Conservation (phyloP, 2,329 filamentous ascomycete species). For the Ophiostoma fasciatum region DNA sequence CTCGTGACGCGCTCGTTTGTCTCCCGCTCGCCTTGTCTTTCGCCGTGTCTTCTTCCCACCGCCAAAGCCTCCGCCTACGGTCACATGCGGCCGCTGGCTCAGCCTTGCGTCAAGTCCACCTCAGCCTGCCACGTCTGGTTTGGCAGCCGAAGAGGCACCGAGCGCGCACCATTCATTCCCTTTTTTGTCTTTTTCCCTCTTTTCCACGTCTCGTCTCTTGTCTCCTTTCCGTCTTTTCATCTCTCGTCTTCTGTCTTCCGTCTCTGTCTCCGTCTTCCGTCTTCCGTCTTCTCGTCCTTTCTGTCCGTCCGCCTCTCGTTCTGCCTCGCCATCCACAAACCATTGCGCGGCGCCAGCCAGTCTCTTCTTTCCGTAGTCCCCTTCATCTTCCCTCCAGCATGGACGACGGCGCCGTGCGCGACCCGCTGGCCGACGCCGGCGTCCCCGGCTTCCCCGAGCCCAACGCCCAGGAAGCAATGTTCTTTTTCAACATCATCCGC, state of each 20-base stretch:
- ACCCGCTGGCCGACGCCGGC: not conserved
- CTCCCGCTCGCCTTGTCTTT: too few relatives aligned
- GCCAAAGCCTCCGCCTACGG: too few relatives aligned
- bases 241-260: not conserved
- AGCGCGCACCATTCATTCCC: not conserved
- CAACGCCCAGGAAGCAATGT: conserved; percentile 25
- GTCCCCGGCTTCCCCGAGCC: conserved; percentile 16
- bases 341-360: too few relatives aligned
- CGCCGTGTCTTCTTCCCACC: too few relatives aligned
- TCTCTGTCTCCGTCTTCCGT: not conserved
- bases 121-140: too few relatives aligned
- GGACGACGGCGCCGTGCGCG: not conserved
- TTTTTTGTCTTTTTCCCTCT: not conserved
- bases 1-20: too few relatives aligned
- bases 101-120: too few relatives aligned
- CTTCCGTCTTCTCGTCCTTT: not conserved
- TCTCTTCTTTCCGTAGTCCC: not conserved
- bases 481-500: conserved; percentile 30
- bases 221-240: not conserved
- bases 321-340: too few relatives aligned
- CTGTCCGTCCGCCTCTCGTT: too few relatives aligned
- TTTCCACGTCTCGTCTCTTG: not conserved
- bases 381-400: not conserved
- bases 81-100: too few relatives aligned
- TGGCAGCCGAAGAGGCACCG: too few relatives aligned